These are phyloP conservation scores for Aegilops longissima DNA, from an alignment of 176 grass and related monocot species.

Conservation along the genomic window DNA sequence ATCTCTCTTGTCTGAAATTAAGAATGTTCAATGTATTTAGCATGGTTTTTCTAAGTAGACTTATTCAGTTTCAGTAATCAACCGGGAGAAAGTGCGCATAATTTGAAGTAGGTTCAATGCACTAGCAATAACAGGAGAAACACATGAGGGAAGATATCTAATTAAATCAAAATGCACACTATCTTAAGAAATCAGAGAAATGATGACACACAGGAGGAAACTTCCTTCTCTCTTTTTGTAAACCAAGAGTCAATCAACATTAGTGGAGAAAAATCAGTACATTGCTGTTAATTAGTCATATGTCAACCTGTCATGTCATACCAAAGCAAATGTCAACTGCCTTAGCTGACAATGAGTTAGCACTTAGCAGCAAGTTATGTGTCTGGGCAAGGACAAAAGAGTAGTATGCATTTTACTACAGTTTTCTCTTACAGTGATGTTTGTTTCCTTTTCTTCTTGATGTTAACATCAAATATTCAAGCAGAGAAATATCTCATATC, in stretches of 20 bases:
- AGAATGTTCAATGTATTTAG: constrained; percentile 27
- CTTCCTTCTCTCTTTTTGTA: constrained; percentile 23
- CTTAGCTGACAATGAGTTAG: constrained; percentile 31
- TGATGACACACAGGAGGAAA: constrained; percentile 11
- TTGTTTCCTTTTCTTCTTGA: constrained; percentile 21
- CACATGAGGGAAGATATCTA: constrained; percentile 12
- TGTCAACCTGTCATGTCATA: constrained; percentile 4
- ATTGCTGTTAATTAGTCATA: background rate
- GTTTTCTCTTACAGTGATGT: background rate
- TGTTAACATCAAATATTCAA: constrained; percentile 4
- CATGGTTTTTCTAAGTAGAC: constrained; percentile 33
- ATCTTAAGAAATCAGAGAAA: constrained; percentile 19
- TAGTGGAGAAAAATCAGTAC: constrained; percentile 16
- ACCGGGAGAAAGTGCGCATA: background rate
- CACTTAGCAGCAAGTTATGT: constrained; percentile 37
- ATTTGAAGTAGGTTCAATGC: constrained; percentile 33
- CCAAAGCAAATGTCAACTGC: constrained; percentile 47
- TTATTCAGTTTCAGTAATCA: constrained; percentile 21
- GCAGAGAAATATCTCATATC: background rate
- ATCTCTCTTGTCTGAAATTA: constrained; percentile 32
- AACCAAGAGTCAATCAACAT: constrained; percentile 24
- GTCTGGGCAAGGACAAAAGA: constrained; percentile 33
- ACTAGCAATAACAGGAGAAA: constrained; percentile 30
- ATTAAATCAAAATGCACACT: constrained; percentile 5
- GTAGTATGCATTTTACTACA: background rate